Evolutionary conservation across 2,329 filamentous ascomycete genomes (phyloP).

Genomic region (Fusarium kyushuense): DNA sequence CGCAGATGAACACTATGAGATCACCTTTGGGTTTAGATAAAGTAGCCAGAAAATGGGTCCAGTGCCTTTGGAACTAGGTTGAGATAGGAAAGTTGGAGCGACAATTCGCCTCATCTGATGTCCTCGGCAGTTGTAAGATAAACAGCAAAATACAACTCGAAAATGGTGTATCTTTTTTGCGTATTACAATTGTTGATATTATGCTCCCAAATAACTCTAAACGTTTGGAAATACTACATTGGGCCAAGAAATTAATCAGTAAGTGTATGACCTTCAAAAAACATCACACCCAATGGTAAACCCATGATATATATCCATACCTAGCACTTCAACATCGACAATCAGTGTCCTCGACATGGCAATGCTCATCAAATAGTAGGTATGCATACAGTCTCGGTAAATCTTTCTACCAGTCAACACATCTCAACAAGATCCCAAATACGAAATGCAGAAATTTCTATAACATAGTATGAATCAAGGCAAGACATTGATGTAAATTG

Average conservation of each 20-base stretch:
- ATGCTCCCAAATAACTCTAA: not conserved
- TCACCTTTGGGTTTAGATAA: slow-evolving; percentile 12
- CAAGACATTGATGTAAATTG: slow-evolving; percentile 57
- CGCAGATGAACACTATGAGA: slow-evolving; percentile 10
- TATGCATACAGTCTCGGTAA: not conserved
- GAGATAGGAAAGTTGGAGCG: slow-evolving; percentile 42
- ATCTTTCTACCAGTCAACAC: not conserved
- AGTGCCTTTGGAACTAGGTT: slow-evolving; percentile 28
- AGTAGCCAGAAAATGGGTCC: slow-evolving; percentile 19
- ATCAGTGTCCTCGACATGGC: not conserved
- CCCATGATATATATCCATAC: not conserved
- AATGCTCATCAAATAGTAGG: not conserved
- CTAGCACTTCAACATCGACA: not conserved
- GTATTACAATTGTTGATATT: not conserved
- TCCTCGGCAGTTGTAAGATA: not conserved
- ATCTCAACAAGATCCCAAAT: not conserved
- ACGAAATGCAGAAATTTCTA: slow-evolving; percentile 32
- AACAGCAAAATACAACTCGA: not conserved
- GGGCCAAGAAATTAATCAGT: not conserved
- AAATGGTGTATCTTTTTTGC: not conserved
- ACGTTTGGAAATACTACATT: not conserved
- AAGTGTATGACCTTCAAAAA: not conserved
- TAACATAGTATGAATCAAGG: slow-evolving; percentile 42
- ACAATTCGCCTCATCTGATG: slow-evolving; percentile 14
- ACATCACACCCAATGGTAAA: not conserved